Evolutionary conservation across 2,329 filamentous ascomycete species (phyloP), one percentile per base, ranked within the genome.

Genomic region (Botrytis byssoidea): DNA sequence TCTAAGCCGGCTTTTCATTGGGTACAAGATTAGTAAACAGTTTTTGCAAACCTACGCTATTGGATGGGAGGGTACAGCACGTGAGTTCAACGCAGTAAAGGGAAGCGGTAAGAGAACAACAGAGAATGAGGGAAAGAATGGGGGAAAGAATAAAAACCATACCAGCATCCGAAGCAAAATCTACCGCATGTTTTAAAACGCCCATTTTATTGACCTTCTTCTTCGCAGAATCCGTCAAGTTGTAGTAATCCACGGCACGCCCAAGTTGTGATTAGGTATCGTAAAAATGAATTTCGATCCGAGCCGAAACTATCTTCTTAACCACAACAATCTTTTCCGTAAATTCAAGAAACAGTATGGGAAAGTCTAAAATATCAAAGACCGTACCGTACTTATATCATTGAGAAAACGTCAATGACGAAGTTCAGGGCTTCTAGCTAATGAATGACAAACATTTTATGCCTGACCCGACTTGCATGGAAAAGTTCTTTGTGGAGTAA

Each of bases 1-100:
- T 92, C 90, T 1, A 91, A 83, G 7, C 89, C 89, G 78, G 85
- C 89, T 89, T 77, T 22, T 22, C 2, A 20, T 32, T 16, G 8
- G 4, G 7, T 1, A 25, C 14, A 40, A n/a, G 6, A 18, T 32
- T n/a, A 46, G 65, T 60, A 60, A 42, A 12, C 10, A n/a, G 22
- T 32, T 35, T 46, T 35, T 42, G 29, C 37, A n/a, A 37, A 40
- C 37, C 10, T 37, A 37, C 0, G 35, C 35, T 37, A 12, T 29
- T 18, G 9, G 3, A 42, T 9, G 16, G 22, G 14, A 61, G 12
- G 16, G 35, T 42, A 37, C 14, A n/a, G 16, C 29, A 51, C 35
- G n/a, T 61, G 37, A 37, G 40, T 60, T 8, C 67, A 16, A 59
- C 42, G 70, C n/a, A 67, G n/a, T 55, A 61, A n/a, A n/a, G 44